Conservation (phyloP, 2,329 filamentous ascomycete genomes). For the Fusarium miscanthi region DNA sequence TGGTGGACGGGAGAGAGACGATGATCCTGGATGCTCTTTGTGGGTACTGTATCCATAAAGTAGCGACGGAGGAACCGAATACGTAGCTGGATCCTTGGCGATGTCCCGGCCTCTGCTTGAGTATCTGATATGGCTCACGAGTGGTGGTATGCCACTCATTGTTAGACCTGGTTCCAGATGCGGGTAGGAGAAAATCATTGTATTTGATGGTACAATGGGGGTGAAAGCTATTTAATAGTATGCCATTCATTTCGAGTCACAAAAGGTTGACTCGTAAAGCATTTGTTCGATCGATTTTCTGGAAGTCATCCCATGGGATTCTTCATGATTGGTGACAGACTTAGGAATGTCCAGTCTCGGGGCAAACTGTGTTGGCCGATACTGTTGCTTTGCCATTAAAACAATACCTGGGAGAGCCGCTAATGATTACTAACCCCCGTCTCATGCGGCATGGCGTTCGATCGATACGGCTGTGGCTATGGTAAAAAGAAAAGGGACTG, state of each 20-base stretch:
- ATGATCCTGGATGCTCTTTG: background rate
- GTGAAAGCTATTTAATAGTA: background rate
- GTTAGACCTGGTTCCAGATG: background rate
- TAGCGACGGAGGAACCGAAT: conserved; percentile 14
- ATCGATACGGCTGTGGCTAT: background rate
- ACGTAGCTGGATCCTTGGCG: background rate
- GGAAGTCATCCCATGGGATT: background rate
- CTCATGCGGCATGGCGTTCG: conserved; percentile 10
- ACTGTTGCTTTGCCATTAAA: background rate
- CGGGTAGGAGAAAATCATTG: background rate
- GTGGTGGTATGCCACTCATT: background rate
- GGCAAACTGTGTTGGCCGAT: background rate
- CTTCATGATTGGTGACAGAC: background rate
- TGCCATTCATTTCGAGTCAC: background rate
- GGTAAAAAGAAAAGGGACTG: background rate
- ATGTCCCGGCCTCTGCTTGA: background rate
- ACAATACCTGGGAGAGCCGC: background rate
- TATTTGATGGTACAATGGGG: background rate
- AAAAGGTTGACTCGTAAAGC: background rate
- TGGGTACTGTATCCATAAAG: background rate
- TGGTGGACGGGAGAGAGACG: background rate
- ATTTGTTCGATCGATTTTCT: background rate
- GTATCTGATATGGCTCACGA: background rate
- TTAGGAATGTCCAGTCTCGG: background rate
- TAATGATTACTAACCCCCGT: background rate